A percentile compares a stretch with the other conserved stretches of the same genome.
phyloP scores from a whole-genome alignment of 2,329 filamentous ascomycete genomes.

The Claviceps monticola region DNA sequence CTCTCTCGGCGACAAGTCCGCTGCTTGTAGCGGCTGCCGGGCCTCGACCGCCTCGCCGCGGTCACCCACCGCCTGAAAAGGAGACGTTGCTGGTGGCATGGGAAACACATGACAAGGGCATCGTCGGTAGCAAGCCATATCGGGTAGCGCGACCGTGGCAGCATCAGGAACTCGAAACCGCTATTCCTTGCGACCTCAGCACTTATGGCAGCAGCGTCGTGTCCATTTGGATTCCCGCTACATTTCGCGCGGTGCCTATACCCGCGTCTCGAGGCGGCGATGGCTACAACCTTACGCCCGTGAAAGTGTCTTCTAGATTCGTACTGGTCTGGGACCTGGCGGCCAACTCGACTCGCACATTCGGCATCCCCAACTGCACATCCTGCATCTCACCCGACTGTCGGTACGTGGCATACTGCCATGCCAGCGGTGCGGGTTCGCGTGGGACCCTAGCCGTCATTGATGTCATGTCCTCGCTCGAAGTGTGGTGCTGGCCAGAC shows the following conservation, averaged over 20 bases:
- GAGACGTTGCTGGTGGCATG: constrained; percentile 26
- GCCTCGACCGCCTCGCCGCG: constrained; percentile 23
- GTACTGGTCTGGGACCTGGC: constrained; percentile 28
- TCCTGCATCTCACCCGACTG: constrained; percentile 27
- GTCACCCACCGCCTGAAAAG: constrained; percentile 22
- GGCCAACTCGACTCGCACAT: constrained; percentile 22
- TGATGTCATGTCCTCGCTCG: constrained; percentile 22
- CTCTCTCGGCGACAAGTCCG: constrained; percentile 24
- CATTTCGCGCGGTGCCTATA: constrained; percentile 19
- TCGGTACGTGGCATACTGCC: constrained; percentile 26
- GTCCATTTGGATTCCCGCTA: constrained; percentile 27
- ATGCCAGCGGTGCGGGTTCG: constrained; percentile 19
- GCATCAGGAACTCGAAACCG: constrained; percentile 25
- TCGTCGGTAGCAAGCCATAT: constrained; percentile 18
- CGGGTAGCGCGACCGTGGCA: constrained; percentile 23
- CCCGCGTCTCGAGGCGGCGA: constrained; percentile 11
- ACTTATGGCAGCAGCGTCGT: constrained; percentile 25
- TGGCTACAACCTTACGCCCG: constrained; percentile 22
- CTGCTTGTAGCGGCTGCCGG: constrained; percentile 25
- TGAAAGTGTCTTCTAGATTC: constrained; percentile 18
- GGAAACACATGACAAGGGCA: constrained; percentile 19
- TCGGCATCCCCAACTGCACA: constrained; percentile 24
- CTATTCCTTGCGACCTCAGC: constrained; percentile 22
- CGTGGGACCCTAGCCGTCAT: constrained; percentile 22
- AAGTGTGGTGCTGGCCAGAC: constrained; percentile 26